Percentiles rank a stretch among this genome's conserved stretches.
Conservation (phyloP, 208 protist species). For the Trypanosoma vivax region DNA sequence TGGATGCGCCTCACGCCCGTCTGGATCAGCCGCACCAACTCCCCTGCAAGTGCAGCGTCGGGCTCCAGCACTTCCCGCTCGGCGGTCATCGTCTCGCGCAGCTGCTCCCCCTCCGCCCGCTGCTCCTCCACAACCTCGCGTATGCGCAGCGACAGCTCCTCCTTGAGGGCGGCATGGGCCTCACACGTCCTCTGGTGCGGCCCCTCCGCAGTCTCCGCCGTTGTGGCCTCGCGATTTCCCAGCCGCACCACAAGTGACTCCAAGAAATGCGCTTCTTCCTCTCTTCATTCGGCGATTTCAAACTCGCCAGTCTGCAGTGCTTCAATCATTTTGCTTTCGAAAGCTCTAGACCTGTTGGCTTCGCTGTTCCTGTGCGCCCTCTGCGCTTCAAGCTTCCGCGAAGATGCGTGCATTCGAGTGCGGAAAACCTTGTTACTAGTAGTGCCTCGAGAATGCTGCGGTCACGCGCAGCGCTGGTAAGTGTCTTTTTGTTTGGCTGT, state of each 20-base stretch:
- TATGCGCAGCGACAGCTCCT: constrained; percentile 33
- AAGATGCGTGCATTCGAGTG: too few relatives aligned
- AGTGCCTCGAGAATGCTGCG: too few relatives aligned
- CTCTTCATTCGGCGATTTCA: constrained; percentile 18
- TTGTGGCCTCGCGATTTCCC: constrained; percentile 38
- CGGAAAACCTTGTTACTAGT: too few relatives aligned
- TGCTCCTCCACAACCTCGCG: constrained; percentile 28
- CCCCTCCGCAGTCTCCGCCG: constrained; percentile 39
- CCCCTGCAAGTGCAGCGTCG: constrained; percentile 25
- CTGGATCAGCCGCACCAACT: constrained; percentile 54
- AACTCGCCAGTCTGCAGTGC: neutral
- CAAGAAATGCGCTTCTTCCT: constrained; percentile 32
- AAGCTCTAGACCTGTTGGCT: neutral
- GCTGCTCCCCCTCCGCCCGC: constrained; percentile 16
- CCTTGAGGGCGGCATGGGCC: constrained; percentile 29
- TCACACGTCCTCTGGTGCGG: constrained; percentile 42
- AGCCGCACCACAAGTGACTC: constrained; percentile 33
- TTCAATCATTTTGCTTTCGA: constrained; percentile 11
- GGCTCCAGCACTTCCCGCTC: constrained; percentile 10
- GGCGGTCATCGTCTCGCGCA: neutral
- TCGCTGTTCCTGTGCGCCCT: too few relatives aligned
- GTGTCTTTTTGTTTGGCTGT: too few relatives aligned
- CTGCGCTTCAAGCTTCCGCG: too few relatives aligned
- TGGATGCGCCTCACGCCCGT: constrained; percentile 45
- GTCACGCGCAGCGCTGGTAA: too few relatives aligned